Percentiles rank a stretch among this genome's conserved stretches.
Evolutionary conservation across 805 yeast species (phyloP).

Genomic region (Candida boidinii): DNA sequence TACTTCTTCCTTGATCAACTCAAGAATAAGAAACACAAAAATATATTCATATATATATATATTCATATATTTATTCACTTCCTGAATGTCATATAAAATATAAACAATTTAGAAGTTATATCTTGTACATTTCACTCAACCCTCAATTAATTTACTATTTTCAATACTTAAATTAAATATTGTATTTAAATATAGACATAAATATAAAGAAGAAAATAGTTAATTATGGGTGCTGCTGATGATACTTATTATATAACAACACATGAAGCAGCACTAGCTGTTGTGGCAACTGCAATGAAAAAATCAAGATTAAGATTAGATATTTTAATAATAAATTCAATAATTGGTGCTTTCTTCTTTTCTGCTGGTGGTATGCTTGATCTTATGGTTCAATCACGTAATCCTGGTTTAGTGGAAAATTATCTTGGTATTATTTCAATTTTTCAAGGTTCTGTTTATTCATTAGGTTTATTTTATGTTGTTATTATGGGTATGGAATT

Average conservation of each 20-base stretch:
- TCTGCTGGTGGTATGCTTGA: constrained; percentile 68
- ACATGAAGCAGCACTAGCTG: constrained; percentile 75
- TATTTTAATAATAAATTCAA: constrained; percentile 51
- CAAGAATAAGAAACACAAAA: too few species aligned
- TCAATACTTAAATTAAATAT: too few species aligned
- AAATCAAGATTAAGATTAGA: constrained; percentile 61
- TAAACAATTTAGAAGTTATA: too few species aligned
- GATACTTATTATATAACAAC: constrained; percentile 61
- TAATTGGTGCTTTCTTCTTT: constrained; percentile 64
- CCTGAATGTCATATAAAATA: too few species aligned
- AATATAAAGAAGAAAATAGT: too few species aligned
- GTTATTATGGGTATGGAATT: constrained; percentile 69
- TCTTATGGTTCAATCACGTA: constrained; percentile 44
- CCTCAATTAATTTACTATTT: too few species aligned
- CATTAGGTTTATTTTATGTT: constrained; percentile 70
- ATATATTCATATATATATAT: too few species aligned
- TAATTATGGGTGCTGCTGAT: constrained; percentile 23
- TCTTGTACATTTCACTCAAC: too few species aligned
- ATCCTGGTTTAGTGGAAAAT: constrained; percentile 29
- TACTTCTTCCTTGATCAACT: too few species aligned
- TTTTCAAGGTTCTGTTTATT: constrained; percentile 54
- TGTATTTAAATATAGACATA: too few species aligned
- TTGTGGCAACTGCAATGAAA: constrained; percentile 81
- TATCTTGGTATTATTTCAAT: constrained; percentile 47
- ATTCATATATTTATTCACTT: too few species aligned